phyloP scores from a whole-genome alignment of 495 filamentous ascomycete genomes.

The Talaromyces nanjingensis region DNA sequence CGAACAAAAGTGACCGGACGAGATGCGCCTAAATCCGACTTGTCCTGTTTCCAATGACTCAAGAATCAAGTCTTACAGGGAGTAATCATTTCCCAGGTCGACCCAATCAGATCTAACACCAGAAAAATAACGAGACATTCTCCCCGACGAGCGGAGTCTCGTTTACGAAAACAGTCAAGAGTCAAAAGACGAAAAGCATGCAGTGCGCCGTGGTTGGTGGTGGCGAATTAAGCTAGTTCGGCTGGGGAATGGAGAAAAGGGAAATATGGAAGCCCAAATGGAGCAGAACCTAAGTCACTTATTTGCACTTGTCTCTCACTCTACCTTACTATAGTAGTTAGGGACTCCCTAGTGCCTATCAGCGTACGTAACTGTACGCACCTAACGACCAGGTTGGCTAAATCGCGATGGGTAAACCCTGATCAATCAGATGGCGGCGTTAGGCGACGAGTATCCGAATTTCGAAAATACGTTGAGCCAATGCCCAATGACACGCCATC shows the following conservation, averaged over 20 bases:
- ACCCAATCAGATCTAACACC: neutral
- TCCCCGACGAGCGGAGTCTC: neutral
- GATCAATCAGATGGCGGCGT: neutral
- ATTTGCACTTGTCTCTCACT: neutral
- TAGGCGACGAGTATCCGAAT: neutral
- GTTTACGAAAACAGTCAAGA: slow-evolving; percentile 1
- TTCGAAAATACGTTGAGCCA: neutral
- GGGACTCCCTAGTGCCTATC: neutral
- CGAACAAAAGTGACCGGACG: neutral
- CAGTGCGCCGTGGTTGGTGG: slow-evolving; percentile 1
- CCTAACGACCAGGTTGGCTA: neutral
- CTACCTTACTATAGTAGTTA: neutral
- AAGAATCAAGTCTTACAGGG: neutral
- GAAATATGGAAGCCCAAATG: neutral
- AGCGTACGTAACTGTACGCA: neutral
- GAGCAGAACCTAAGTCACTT: neutral
- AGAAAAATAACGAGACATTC: neutral
- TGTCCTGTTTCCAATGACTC: neutral
- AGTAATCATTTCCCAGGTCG: neutral
- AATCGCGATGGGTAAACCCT: neutral
- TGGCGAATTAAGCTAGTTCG: slow-evolving; percentile 1
- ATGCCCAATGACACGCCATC: neutral
- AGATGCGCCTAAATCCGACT: neutral
- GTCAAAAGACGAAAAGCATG: neutral
- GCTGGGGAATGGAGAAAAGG: neutral